A percentile compares a stretch with the other conserved stretches of the same genome.
Conservation (phyloP, 768 basidiomycete genomes). For the Xanthoconium stramineum region DNA sequence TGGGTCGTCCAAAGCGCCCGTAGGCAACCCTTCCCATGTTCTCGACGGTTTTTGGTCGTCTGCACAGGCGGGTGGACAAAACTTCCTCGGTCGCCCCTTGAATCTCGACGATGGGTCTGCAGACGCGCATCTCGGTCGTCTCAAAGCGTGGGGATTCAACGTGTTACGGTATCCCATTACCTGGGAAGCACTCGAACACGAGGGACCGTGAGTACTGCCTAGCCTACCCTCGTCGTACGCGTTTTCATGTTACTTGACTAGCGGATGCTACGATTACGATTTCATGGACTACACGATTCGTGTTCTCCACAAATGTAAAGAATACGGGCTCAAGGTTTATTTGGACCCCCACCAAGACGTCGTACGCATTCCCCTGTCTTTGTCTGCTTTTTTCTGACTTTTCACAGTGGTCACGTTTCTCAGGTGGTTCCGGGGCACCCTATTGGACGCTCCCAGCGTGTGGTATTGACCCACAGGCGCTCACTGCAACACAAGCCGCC, state of each 20-base stretch:
- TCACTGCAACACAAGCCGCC: slow-evolving; percentile 82
- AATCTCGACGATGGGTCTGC: slow-evolving; percentile 83
- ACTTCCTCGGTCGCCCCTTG: slow-evolving; percentile 75
- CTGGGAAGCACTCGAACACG: slow-evolving; percentile 94
- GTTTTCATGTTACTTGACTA: slow-evolving; percentile 29
- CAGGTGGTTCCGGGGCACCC: slow-evolving; percentile 91
- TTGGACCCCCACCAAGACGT: slow-evolving; percentile 97
- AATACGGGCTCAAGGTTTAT: slow-evolving; percentile 86
- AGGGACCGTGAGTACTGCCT: slow-evolving; percentile 77
- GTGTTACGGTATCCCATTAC: slow-evolving; percentile 77
- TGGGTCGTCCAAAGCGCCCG: slow-evolving; percentile 83
- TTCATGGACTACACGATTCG: slow-evolving; percentile 91
- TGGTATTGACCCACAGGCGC: slow-evolving; percentile 81
- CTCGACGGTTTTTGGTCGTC: slow-evolving; percentile 80
- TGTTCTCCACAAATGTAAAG: slow-evolving; percentile 87
- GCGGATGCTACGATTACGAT: slow-evolving; percentile 84
- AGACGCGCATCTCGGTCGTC: slow-evolving; percentile 80
- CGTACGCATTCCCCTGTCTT: slow-evolving; percentile 46
- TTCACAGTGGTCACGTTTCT: slow-evolving; percentile 88
- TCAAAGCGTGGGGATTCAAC: slow-evolving; percentile 94
- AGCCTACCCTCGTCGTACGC: background rate
- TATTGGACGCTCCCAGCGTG: slow-evolving; percentile 92
- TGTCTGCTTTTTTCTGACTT: background rate
- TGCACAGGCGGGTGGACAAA: slow-evolving; percentile 65
- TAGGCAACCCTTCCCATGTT: slow-evolving; percentile 62